Base-by-base conservation (phyloP, 192 early-diverging fungal genomes). In the Backusella mclennaniae region DNA sequence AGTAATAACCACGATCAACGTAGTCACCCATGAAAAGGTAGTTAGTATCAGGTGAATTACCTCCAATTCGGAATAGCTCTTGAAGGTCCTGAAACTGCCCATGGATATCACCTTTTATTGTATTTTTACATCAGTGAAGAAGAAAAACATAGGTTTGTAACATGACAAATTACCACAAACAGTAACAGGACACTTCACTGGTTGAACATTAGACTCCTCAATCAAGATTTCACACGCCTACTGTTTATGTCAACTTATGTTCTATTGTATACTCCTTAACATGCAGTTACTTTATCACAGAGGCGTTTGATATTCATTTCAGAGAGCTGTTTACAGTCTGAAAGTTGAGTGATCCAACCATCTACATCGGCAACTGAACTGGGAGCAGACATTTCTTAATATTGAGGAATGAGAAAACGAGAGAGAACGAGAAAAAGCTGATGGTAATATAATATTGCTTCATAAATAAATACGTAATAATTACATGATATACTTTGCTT, bases 11-110 rank as follows among this genome's bases (percentile, higher is more conserved):
- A 73, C 98, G 93, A 81, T 99, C 98, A 53, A 99, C 98, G 83
- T 98, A 99, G 85, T 99, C 98, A 63, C 97, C 97, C 96, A 99
- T 96, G 82, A 99, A 99, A 33, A 99, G 89, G 78, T 98, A 99
- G 84, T 98, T 98, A 71, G 96, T 98, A 80, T 97, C 91, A 7
- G 98, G 97, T 68, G 94, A 94, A 73, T 96, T 92, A 79, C 98
- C 98, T 68, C 98, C 97, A 75, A 97, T 97, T 70, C 92, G 92
- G 84, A 98, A 97, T 36, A 99, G 92, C 84, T 98, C 96, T 79
- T 96, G 93, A 67, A 98, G 86, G 82, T 98, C 98, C 80, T 96
- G 95, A 79, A 98, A 98, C 84, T 99, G 98, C 12, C 97, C 98
- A 81, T 99, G 98, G 44, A 99, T 96, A 83, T 99, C 98, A 71